These are phyloP conservation scores for Aspergillus quadricinctus DNA, from an alignment of 2,329 filamentous ascomycete species.

Conservation along the genomic window DNA sequence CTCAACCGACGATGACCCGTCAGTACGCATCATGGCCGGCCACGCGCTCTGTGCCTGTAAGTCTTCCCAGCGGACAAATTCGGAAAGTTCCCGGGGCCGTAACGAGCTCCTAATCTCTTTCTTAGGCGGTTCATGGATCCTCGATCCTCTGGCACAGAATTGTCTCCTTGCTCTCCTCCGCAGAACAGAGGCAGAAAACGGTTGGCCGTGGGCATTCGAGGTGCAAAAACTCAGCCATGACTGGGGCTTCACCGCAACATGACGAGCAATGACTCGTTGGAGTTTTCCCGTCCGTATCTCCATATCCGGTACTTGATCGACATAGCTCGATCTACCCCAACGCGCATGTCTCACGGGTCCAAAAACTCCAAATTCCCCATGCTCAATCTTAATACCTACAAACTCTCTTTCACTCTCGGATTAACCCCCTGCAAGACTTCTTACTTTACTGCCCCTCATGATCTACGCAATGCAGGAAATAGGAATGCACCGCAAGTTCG, in stretches of 20 bases:
- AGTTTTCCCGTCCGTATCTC: neutral
- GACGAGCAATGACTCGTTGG: neutral
- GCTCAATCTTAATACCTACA: neutral
- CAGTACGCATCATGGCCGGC: constrained; percentile 30
- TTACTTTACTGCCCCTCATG: neutral
- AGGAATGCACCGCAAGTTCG: too few relatives aligned
- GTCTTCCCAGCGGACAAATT: neutral
- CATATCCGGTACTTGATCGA: neutral
- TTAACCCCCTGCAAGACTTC: neutral
- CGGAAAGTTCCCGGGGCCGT: neutral
- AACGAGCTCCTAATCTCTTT: neutral
- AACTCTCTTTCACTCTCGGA: neutral
- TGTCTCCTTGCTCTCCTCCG: constrained; percentile 19
- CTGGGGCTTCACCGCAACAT: constrained; percentile 12
- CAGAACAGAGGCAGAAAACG: constrained; percentile 19
- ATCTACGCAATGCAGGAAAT: neutral
- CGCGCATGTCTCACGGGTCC: too few relatives aligned
- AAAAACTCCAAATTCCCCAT: neutral
- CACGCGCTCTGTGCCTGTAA: constrained; percentile 31
- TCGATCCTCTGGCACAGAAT: constrained; percentile 23
- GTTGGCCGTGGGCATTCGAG: constrained; percentile 20
- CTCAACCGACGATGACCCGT: constrained; percentile 30
- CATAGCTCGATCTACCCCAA: neutral
- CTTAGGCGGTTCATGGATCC: constrained; percentile 28
- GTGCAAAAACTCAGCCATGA: constrained; percentile 15